phyloP scores from a whole-genome alignment of 2,329 filamentous ascomycete species.

The Sphaerulina musiva region DNA sequence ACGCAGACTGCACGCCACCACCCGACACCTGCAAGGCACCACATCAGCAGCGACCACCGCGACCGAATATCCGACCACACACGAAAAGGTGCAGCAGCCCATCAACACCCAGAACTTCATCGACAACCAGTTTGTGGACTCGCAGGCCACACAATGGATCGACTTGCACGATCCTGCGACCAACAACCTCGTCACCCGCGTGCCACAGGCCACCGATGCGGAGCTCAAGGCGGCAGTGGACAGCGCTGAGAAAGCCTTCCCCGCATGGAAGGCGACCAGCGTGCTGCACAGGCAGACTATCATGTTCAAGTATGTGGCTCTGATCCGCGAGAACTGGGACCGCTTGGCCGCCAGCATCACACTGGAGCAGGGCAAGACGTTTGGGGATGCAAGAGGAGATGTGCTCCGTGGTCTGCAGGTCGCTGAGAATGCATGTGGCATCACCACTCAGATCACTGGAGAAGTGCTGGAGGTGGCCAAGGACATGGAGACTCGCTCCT shows the following conservation, averaged over 20 bases:
- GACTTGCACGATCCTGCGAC: conserved; percentile 77
- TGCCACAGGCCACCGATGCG: conserved; percentile 71
- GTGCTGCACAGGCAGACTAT: conserved; percentile 71
- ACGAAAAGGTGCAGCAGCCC: conserved; percentile 62
- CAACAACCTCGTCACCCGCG: conserved; percentile 76
- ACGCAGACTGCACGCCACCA: conserved; percentile 50
- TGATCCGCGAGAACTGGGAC: conserved; percentile 82
- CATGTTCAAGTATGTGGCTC: conserved; percentile 76
- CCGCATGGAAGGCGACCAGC: conserved; percentile 64
- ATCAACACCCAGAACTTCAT: conserved; percentile 73
- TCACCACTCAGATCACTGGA: conserved; percentile 74
- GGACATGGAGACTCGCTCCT: conserved; percentile 83
- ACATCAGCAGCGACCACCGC: conserved; percentile 46
- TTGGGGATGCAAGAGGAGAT: conserved; percentile 74
- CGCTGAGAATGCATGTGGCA: conserved; percentile 73
- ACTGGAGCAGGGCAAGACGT: conserved; percentile 82
- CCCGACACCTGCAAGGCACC: conserved; percentile 48
- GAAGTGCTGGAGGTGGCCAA: conserved; percentile 79
- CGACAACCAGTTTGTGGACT: conserved; percentile 69
- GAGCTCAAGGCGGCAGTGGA: conserved; percentile 70
- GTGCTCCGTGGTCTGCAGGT: conserved; percentile 78
- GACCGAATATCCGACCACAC: conserved; percentile 59
- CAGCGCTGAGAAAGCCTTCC: conserved; percentile 69
- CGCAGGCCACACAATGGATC: conserved; percentile 64
- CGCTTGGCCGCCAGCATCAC: conserved; percentile 77